Base-by-base conservation (phyloP, 192 early-diverging fungal genomes). In the Fimicolochytrium jonesii region DNA sequence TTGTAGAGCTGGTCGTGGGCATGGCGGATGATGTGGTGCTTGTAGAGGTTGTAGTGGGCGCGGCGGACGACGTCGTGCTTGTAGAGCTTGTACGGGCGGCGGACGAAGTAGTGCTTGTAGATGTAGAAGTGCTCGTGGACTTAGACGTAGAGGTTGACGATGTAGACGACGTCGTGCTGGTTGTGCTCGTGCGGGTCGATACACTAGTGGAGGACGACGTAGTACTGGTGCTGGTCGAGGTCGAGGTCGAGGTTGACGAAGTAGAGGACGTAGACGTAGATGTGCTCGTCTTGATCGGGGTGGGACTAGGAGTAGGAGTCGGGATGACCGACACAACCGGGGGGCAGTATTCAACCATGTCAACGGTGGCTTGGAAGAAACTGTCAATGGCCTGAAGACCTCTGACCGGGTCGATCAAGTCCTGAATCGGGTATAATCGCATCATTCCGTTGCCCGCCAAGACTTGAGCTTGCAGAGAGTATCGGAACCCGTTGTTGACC, bases 391-490 rank as follows among this genome's bases (percentile, higher is more conserved):
- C 54, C 3, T 25, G 28, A 23, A 55, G 42, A 18, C 74, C 74
- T 13, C 20, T 66, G 28, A 20, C 31, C 23, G 65, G 17, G 56
- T 74, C 63, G 25, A 75, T 60, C 22, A 75, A 42, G 31, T 73
- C 65, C 25, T 71, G 55, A 10, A 75, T 58, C 43, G 54, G 61
- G 61, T 61, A 75, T 7, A 72, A 18, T 10, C 68, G 61, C 65
- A 67, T 59, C 10, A 53, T 53, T 17, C 74, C 74, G 33, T 68
- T 68, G 6, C 17, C 43, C 13, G 17, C 44, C 29, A 75, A 37
- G 18, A 75, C 59, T 53, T 68, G 34, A 22, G 53, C 74, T 42
- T 75, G 74, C 11, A 75, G 58, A 11, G 66, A 62, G 10, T 26
- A 17, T 23, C 56, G 53, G 6, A 75, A 29, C 2, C 61, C 56